A percentile compares a stretch with the other conserved stretches of the same genome.
These are phyloP conservation scores for Ceratobasidium sp. DNA, from an alignment of 1,284 basidiomycete genomes.

Conservation along the genomic window DNA sequence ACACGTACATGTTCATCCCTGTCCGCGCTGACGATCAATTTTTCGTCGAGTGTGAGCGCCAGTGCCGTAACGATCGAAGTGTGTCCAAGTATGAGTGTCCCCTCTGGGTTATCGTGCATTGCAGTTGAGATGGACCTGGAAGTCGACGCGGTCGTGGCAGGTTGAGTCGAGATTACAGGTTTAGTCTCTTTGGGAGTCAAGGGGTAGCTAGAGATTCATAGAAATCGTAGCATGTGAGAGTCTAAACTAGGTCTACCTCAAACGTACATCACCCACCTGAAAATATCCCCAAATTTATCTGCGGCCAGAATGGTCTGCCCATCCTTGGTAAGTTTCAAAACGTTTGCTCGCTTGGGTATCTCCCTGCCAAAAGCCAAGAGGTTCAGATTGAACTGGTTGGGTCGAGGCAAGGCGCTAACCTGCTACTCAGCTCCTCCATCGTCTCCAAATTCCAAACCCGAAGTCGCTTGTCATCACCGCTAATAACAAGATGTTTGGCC, in stretches of 20 bases:
- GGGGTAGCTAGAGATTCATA: conserved; percentile 56
- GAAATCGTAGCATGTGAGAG: background rate
- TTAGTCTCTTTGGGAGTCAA: conserved; percentile 46
- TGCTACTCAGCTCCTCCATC: conserved; percentile 63
- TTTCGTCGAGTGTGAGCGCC: conserved; percentile 69
- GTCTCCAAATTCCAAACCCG: conserved; percentile 72
- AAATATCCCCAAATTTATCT: conserved; percentile 90
- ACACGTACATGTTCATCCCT: conserved; percentile 92
- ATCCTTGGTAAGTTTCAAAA: conserved; percentile 64
- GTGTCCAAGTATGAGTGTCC: conserved; percentile 82
- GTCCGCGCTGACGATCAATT: conserved; percentile 84
- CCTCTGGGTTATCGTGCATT: conserved; percentile 78
- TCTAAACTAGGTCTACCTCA: background rate
- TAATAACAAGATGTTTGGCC: conserved; percentile 64
- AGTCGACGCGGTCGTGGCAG: background rate
- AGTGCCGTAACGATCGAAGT: conserved; percentile 81
- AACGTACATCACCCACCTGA: conserved; percentile 58
- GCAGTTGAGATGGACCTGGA: conserved; percentile 51
- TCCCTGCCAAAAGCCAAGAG: conserved; percentile 57
- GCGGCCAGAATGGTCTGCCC: conserved; percentile 69
- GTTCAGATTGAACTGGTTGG: conserved; percentile 43
- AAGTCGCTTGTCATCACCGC: conserved; percentile 80
- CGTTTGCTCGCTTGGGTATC: conserved; percentile 77
- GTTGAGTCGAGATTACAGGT: conserved; percentile 39
- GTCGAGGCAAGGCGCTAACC: conserved; percentile 56